Base-by-base conservation (phyloP, 1,139 yeast species). In the Hansenula lynferdii region DNA sequence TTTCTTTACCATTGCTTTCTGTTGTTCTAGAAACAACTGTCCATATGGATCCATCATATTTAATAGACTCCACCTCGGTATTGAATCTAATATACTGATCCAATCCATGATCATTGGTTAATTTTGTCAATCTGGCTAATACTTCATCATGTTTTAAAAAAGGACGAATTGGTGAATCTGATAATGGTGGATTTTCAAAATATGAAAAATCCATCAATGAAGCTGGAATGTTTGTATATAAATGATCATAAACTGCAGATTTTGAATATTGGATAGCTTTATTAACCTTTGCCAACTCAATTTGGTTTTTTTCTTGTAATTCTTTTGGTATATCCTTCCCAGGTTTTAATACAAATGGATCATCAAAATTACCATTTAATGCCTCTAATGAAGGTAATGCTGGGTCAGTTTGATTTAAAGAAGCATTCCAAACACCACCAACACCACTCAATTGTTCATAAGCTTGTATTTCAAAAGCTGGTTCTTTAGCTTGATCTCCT, bases 151-250 rank as follows among this genome's bases (percentile, higher is more conserved):
- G 17, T 14, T 28, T 29, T 3, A 21, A 20, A 25, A 28, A 35
- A 5, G 37, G 37, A 29, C 21, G 14, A 17, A 35, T 31, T 12
- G 11, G 12, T 17, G 28, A 12, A 12, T 16, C 31, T 21, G 25
- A 20, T 10, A 2, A 2, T 5, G 27, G 3, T 3, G 5, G 6
- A 24, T 34, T 34, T n/a, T 16, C 16, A 17, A 11, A 21, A 28
- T 25, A 22, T 6, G 38, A 27, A 12, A 35, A 25, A 20, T 34
- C 32, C 8, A 36, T 28, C n/a, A 36, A 23, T 6, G 30, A 25
- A 2, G 29, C 32, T n/a, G 75, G 71, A 26, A 71, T 64, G 42
- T 71, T 71, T 26, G 77, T 69, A 51, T 62, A 70, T 28, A 71
- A 53, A 37, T 63, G 58, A 16, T 61, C 58, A 41, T 59, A 69